Conservation (phyloP, 257 asterid genomes). For the Asclepias syriaca region DNA sequence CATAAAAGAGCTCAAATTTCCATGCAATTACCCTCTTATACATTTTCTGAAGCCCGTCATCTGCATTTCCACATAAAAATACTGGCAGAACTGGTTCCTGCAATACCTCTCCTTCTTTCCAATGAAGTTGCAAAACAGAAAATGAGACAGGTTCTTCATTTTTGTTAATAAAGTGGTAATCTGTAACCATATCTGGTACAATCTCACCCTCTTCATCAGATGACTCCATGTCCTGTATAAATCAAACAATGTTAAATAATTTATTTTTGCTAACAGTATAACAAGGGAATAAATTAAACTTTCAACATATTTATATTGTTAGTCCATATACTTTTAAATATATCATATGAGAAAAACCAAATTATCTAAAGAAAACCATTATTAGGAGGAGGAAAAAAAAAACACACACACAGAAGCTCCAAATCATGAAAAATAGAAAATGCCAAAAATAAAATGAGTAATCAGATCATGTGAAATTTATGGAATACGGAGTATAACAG, state of each 20-base stretch:
- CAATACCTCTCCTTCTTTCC: conserved; percentile 27
- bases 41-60: conserved; percentile 35
- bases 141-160: conserved; percentile 36
- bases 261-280: background rate
- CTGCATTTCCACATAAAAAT: conserved; percentile 40
- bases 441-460: too few species aligned
- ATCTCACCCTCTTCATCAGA: conserved; percentile 81
- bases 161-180: conserved; percentile 36
- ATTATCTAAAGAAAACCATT: background rate
- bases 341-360: background rate
- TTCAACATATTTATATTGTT: background rate
- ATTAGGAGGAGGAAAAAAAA: too few species aligned
- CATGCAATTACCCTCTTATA: conserved; percentile 52
- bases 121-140: conserved; percentile 44
- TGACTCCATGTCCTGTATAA: conserved; percentile 35
- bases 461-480: background rate
- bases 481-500: background rate
- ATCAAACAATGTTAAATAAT: background rate
- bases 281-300: background rate
- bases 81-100: conserved; percentile 18
- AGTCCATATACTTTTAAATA: background rate
- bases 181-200: conserved; percentile 28
- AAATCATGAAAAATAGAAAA: too few species aligned
- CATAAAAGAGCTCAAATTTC: conserved; percentile 47
- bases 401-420: too few species aligned